phyloP scores from a whole-genome alignment of 495 filamentous ascomycete genomes.

The Oidiodendron maius region DNA sequence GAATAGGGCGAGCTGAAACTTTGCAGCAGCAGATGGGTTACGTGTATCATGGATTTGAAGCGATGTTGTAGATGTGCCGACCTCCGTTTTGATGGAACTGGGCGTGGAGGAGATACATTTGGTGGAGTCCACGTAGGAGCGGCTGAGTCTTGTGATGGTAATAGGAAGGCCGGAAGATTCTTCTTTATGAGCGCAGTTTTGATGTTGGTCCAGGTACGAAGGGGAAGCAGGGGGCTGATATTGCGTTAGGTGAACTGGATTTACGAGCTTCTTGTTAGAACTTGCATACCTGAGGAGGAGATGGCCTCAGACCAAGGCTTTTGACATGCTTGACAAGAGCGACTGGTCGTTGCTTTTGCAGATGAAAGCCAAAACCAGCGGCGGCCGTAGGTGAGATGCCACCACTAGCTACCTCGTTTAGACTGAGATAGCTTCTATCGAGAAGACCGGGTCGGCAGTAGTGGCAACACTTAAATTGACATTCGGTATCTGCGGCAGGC shows the following conservation, averaged over 20 bases:
- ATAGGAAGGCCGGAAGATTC: not conserved
- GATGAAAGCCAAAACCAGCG: conserved; percentile 36
- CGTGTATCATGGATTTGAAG: not conserved
- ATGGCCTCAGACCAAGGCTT: conserved; percentile 17
- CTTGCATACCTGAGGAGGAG: conserved; percentile 14
- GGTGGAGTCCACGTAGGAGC: too few species aligned
- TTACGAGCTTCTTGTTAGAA: too few species aligned
- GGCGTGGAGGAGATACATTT: too few species aligned
- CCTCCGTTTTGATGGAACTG: too few species aligned
- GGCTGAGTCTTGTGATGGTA: not conserved
- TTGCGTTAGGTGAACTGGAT: too few species aligned
- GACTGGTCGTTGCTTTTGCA: conserved; percentile 13
- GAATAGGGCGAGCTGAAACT: not conserved
- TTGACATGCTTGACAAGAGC: conserved; percentile 11
- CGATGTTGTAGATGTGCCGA: not conserved
- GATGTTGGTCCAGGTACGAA: not conserved
- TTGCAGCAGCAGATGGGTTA: not conserved
- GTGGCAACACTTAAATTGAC: conserved; percentile 46
- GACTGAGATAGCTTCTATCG: conserved; percentile 40
- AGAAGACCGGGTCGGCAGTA: conserved; percentile 37
- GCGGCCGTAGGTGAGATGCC: conserved; percentile 35
- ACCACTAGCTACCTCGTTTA: conserved; percentile 41
- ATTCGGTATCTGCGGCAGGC: conserved; percentile 32
- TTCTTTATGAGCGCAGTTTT: not conserved
- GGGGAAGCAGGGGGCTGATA: not conserved